Percentiles rank a stretch among this genome's conserved stretches.
Conservation (phyloP, 129 eudicot species). For the Flaveria sonorensis region DNA sequence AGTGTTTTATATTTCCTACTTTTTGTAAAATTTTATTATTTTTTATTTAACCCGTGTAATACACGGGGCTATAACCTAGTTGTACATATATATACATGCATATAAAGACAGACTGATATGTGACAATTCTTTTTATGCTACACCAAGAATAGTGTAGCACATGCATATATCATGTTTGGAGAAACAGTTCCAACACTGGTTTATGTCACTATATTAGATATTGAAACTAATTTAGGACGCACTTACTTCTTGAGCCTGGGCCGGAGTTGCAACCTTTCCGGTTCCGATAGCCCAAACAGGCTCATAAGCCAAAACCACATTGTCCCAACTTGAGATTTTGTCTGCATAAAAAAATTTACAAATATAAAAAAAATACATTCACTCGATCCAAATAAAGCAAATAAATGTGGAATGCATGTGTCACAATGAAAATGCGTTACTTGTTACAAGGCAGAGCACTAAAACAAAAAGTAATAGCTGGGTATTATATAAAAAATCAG, state of each 20-base stretch:
- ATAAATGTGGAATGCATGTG: not conserved
- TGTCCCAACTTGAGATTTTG: slow-evolving; percentile 65
- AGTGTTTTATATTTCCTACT: too few species aligned
- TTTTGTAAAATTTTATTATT: too few species aligned
- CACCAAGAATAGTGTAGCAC: too few species aligned
- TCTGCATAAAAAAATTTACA: slow-evolving; percentile 39
- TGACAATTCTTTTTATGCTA: too few species aligned
- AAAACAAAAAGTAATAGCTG: slow-evolving; percentile 12
- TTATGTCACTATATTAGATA: not conserved
- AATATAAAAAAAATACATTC: not conserved
- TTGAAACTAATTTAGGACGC: not conserved
- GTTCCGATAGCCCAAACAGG: slow-evolving; percentile 99
- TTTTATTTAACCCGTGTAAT: too few species aligned
- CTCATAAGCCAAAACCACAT: slow-evolving; percentile 93
- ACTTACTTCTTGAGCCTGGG: slow-evolving; percentile 98
- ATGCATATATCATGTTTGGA: too few species aligned
- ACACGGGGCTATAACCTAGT: too few species aligned
- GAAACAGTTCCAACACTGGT: not conserved
- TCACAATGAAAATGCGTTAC: not conserved
- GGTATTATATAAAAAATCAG: not conserved
- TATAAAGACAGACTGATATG: not conserved
- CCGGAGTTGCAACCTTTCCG: slow-evolving; percentile 95
- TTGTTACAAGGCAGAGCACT: not conserved
- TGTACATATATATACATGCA: too few species aligned
- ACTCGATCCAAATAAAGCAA: not conserved